Evolutionary conservation across 352 stramenopile genomes (phyloP).

Genomic region (Pythium apleroticum): DNA sequence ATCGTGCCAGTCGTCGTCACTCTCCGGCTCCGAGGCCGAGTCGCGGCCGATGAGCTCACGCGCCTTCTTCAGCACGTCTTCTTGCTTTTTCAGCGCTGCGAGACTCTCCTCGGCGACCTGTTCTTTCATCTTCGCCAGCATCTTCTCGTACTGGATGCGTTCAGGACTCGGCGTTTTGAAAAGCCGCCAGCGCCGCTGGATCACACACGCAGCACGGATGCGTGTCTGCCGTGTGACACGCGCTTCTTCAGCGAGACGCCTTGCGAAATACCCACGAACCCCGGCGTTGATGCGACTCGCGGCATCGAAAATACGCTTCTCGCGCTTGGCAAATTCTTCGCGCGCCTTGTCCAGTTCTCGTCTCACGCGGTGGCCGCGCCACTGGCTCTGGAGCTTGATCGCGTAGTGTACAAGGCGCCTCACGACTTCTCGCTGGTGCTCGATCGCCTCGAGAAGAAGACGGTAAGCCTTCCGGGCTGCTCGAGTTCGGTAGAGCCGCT

Average conservation of each 20-base stretch:
- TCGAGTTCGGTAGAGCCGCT: constrained; percentile 62
- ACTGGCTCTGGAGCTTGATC: constrained; percentile 65
- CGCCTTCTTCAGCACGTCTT: constrained; percentile 49
- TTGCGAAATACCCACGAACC: constrained; percentile 62
- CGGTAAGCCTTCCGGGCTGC: constrained; percentile 53
- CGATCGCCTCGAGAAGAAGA: constrained; percentile 45
- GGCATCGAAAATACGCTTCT: constrained; percentile 36
- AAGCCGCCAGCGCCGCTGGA: constrained; percentile 53
- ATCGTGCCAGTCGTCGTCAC: constrained; percentile 77
- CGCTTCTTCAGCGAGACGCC: constrained; percentile 36
- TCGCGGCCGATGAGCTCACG: constrained; percentile 49
- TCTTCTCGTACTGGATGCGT: constrained; percentile 45
- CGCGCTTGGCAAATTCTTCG: constrained; percentile 32
- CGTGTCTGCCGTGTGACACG: constrained; percentile 40
- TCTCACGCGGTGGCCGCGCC: constrained; percentile 50
- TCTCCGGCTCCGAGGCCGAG: constrained; percentile 73
- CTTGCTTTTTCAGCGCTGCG: constrained; percentile 41
- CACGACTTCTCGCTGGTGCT: constrained; percentile 37
- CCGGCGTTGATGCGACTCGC: constrained; percentile 66
- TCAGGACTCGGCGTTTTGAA: constrained; percentile 44
- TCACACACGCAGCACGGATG: constrained; percentile 39
- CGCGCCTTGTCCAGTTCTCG: constrained; percentile 36
- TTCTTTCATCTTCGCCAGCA: constrained; percentile 50
- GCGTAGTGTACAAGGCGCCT: constrained; percentile 39
- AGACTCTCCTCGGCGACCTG: constrained; percentile 51